Evolutionary conservation across 2,329 filamentous ascomycete genomes (phyloP), one percentile per base, ranked within the genome.

Genomic region (Tolypocladium nubicola): DNA sequence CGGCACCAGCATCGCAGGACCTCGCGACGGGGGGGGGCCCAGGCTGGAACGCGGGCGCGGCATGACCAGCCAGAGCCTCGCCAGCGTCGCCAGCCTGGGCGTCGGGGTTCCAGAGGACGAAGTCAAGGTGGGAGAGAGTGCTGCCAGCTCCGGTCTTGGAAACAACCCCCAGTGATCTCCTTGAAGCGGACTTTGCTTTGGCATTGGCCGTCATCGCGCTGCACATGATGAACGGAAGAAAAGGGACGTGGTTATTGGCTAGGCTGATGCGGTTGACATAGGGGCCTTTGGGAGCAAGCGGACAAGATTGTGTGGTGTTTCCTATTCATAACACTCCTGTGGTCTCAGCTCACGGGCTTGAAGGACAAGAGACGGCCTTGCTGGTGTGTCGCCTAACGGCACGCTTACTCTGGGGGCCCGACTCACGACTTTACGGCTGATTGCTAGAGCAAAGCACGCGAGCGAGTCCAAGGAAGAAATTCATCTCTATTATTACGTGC

Each of bases 81-180:
- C 75, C 56, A 82, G 78, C 58, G 65, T 75, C 6, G 75, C 71
- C 49, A 82, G 78, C 58, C 67, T 76, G 3, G 79, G 71, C 6
- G 75, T 82, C 0, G 81, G 81, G 2, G 81, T 84, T 3, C 77
- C 81, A 0, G 82, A 85, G 49, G 81, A 84, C 52, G 82, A 83
- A 65, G 69, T 86, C 49, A 75, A 76, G 55, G 81, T 86, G 35
- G 83, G 83, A 1, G 82, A 86, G 71, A 85, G 82, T 60, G 83
- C 83, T 1, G 79, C 81, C 1, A 84, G 79, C 62, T 66, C 68
- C 19, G 68, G 69, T 21, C 61, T 71, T 21, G 60, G 56, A n/a
- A 58, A 62, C 30, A 61, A 56, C 14, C 38, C 57, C 1, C 57
- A 58, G 57, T 62, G 54, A 59, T 47, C 7, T 8, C 35, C 19